Conservation (phyloP, 2,329 filamentous ascomycete species). For the Phialophora chinensis region DNA sequence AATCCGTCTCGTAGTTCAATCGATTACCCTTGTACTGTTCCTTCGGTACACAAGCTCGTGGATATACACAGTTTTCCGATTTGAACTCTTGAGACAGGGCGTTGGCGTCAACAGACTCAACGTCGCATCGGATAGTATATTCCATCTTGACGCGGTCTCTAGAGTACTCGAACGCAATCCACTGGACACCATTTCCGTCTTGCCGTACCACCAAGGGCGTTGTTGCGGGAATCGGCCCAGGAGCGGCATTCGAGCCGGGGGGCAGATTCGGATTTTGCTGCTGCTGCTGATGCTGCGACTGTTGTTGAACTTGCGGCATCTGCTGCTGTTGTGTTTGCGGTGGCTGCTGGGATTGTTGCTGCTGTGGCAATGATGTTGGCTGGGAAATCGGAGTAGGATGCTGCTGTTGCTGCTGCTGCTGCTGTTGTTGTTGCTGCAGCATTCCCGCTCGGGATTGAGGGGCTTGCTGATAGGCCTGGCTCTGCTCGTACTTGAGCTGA, state of each 20-base stretch:
- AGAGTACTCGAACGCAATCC: conserved; percentile 99
- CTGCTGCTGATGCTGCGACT: conserved; percentile 50
- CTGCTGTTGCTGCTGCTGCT: conserved; percentile 34
- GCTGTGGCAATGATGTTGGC: conserved; percentile 65
- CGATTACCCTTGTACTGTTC: conserved; percentile 97
- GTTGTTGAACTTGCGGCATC: conserved; percentile 40
- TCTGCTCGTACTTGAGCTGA: conserved; percentile 56
- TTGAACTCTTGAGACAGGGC: conserved; percentile 87
- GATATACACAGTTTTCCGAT: conserved; percentile 97
- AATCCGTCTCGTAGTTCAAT: conserved; percentile 95
- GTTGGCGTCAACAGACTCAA: conserved; percentile 93
- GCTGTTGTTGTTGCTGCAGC: conserved; percentile 42
- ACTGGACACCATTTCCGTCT: conserved; percentile 95
- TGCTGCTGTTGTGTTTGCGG: conserved; percentile 65
- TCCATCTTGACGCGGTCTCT: conserved; percentile 98
- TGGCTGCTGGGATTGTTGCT: conserved; percentile 54
- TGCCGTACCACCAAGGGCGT: conserved; percentile 93
- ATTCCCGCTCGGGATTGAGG: background rate
- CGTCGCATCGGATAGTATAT: conserved; percentile 97
- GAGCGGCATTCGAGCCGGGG: conserved; percentile 76
- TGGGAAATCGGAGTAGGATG: conserved; percentile 41
- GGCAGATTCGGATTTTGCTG: conserved; percentile 65
- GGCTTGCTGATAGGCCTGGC: conserved; percentile 57
- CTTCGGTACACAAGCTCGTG: conserved; percentile 90
- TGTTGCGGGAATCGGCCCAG: conserved; percentile 94